These are phyloP conservation scores for Alternaria infectoria DNA, from an alignment of 2,329 filamentous ascomycete genomes.

Conservation along the genomic window DNA sequence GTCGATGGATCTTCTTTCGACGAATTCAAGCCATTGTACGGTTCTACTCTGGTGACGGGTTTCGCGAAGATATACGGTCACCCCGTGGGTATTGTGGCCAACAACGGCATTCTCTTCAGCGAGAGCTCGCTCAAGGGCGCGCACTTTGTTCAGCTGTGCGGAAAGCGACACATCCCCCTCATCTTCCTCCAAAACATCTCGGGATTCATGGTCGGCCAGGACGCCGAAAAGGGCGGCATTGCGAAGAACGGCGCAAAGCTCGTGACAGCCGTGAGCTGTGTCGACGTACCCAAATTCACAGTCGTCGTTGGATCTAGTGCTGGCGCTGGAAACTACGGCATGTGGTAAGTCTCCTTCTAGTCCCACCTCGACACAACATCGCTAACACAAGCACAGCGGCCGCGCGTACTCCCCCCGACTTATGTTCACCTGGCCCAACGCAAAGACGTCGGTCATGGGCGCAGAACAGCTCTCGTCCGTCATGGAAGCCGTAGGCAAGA, in stretches of 20 bases:
- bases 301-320: constrained; percentile 94
- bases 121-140: constrained; percentile 90
- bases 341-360: constrained; percentile 69
- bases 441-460: constrained; percentile 96
- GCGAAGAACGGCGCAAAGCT: constrained; percentile 98
- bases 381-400: constrained; percentile 59
- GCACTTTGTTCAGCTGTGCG: constrained; percentile 95
- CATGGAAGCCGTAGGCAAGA: constrained; percentile 92
- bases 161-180: constrained; percentile 85
- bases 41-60: constrained; percentile 83
- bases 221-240: constrained; percentile 92
- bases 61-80: constrained; percentile 91
- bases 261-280: constrained; percentile 92
- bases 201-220: constrained; percentile 96
- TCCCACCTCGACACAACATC: neutral
- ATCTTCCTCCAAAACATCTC: constrained; percentile 96
- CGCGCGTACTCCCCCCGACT: constrained; percentile 90
- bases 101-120: constrained; percentile 94
- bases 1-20: constrained; percentile 89
- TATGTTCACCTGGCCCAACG: constrained; percentile 97
- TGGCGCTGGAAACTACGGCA: constrained; percentile 96
- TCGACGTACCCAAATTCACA: constrained; percentile 94
- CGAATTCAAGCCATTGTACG: constrained; percentile 94
- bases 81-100: constrained; percentile 89
- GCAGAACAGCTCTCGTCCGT: constrained; percentile 88